Percentiles rank a stretch among this genome's conserved stretches.
Evolutionary conservation across 192 early-diverging fungal genomes (phyloP).

Genomic region (Coemansia sp.): DNA sequence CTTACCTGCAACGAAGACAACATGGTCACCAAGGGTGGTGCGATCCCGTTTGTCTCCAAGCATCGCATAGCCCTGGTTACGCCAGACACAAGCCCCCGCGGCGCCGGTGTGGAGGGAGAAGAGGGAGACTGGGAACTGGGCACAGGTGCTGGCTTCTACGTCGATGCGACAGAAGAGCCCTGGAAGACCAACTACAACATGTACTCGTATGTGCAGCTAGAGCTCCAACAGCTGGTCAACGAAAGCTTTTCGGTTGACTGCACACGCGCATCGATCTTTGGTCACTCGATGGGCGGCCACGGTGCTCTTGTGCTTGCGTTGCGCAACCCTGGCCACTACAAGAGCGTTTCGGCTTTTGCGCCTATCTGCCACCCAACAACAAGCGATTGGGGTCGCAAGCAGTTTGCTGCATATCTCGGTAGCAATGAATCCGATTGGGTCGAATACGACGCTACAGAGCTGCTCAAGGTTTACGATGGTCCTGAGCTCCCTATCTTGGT

Average conservation of each 20-base stretch:
- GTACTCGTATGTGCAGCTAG: conserved; percentile 78
- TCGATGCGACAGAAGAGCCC: conserved; percentile 74
- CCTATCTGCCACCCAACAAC: conserved; percentile 76
- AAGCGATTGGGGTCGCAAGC: conserved; percentile 79
- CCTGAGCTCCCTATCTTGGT: conserved; percentile 42
- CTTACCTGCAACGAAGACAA: conserved; percentile 86
- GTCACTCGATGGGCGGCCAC: conserved; percentile 87
- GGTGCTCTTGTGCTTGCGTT: conserved; percentile 78
- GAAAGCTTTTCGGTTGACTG: conserved; percentile 62
- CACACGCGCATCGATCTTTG: conserved; percentile 63
- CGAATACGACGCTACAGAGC: conserved; percentile 72
- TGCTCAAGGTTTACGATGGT: conserved; percentile 58
- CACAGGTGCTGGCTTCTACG: conserved; percentile 63
- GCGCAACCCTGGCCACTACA: conserved; percentile 71
- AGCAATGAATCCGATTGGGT: conserved; percentile 58
- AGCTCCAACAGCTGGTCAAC: conserved; percentile 65
- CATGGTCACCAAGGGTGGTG: conserved; percentile 83
- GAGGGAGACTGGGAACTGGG: conserved; percentile 59
- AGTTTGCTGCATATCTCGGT: conserved; percentile 77
- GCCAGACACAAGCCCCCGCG: conserved; percentile 86
- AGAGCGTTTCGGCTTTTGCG: conserved; percentile 76
- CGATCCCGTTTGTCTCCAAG: conserved; percentile 62
- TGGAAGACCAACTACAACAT: conserved; percentile 79
- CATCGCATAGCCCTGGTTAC: conserved; percentile 73
- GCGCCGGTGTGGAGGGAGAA: conserved; percentile 69